Evolutionary conservation across 2,329 filamentous ascomycete species (phyloP).

Genomic region (Rhinocladiella similis): DNA sequence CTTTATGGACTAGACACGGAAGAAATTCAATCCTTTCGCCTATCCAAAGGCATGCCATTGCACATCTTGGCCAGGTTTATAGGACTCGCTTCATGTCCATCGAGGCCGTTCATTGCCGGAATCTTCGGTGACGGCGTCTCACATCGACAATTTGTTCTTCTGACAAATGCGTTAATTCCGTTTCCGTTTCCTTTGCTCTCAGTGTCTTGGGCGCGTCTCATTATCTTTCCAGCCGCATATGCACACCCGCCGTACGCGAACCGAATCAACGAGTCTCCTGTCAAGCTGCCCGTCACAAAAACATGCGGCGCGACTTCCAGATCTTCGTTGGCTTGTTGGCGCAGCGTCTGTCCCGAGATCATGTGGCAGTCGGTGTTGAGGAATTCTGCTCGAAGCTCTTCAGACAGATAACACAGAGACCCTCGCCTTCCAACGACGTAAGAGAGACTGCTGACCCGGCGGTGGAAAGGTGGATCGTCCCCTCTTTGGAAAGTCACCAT

Average conservation of each 20-base stretch:
- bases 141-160: conserved; percentile 2
- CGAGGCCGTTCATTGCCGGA: conserved; percentile 26
- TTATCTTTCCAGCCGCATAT: conserved; percentile 56
- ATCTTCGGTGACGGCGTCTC: conserved; percentile 23
- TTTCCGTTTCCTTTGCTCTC: not conserved
- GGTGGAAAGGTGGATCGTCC: conserved; percentile 37
- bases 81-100: conserved; percentile 24
- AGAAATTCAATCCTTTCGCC: conserved; percentile 11
- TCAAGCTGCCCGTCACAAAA: conserved; percentile 60
- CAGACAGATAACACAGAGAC: conserved; percentile 52
- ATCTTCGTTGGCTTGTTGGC: conserved; percentile 52
- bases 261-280: conserved; percentile 60
- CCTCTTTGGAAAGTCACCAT: conserved; percentile 49
- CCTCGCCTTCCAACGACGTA: conserved; percentile 60
- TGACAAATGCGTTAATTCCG: not conserved
- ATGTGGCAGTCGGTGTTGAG: conserved; percentile 27
- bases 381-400: conserved; percentile 49
- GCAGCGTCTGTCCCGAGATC: conserved; percentile 56
- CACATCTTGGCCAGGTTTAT: conserved; percentile 9
- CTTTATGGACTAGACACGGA: no score
- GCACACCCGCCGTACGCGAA: conserved; percentile 62
- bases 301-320: conserved; percentile 55
- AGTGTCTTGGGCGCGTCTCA: conserved; percentile 27
- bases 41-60: conserved; percentile 7
- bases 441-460: conserved; percentile 50